phyloP scores from a whole-genome alignment of 176 grass and related monocot species.

The Aechmea fasciata region DNA sequence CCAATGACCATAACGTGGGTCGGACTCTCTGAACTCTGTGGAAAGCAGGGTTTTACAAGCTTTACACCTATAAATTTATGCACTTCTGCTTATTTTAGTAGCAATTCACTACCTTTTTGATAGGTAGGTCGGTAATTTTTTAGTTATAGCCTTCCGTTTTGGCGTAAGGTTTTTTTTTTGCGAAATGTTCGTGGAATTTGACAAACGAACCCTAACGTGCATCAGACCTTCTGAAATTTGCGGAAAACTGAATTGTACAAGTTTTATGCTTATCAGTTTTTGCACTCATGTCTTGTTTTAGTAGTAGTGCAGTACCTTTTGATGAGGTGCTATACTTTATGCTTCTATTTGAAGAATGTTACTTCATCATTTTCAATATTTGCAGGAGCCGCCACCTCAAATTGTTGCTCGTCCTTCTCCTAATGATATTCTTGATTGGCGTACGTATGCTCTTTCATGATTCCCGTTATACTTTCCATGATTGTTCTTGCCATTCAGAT shows the following conservation, averaged over 20 bases:
- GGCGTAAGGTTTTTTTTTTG: no score
- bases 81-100: no score
- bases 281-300: background rate
- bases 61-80: no score
- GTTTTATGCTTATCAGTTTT: background rate
- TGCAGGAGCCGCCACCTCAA: slow-evolving; percentile 87
- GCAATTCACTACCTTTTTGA: no score
- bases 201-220: no score
- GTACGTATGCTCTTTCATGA: slow-evolving; percentile 41
- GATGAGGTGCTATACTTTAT: background rate
- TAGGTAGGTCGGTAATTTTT: no score
- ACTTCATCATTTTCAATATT: background rate
- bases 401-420: slow-evolving; percentile 88
- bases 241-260: background rate
- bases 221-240: no score
- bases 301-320: background rate
- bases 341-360: background rate
- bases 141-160: no score
- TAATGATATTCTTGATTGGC: slow-evolving; percentile 98
- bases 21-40: no score
- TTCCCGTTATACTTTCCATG: background rate
- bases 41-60: no score
- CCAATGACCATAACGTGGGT: no score
- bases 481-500: background rate
- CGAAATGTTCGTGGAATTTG: no score